Percentiles rank a stretch among this genome's conserved stretches.
phyloP scores from a whole-genome alignment of 2,329 filamentous ascomycete genomes.

The Talaromyces piceae region DNA sequence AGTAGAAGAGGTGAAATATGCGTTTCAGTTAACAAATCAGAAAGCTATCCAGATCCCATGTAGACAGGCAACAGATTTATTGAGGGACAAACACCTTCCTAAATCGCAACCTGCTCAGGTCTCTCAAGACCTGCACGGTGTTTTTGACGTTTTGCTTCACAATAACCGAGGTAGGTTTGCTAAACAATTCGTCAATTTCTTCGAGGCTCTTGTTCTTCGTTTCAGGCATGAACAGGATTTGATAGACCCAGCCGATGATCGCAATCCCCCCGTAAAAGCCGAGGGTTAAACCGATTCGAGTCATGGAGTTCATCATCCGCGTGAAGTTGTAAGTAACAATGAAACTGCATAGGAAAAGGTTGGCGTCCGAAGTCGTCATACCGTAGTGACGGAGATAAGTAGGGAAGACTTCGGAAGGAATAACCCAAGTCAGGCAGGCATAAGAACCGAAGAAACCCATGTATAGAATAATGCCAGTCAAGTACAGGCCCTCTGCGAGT shows the following conservation, averaged over 20 bases:
- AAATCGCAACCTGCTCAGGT: slow-evolving; percentile 38
- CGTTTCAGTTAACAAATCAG: too few relatives aligned
- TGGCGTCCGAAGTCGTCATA: slow-evolving; percentile 63
- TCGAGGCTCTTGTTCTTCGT: slow-evolving; percentile 64
- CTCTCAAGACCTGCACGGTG: slow-evolving; percentile 37
- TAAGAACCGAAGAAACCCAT: slow-evolving; percentile 63
- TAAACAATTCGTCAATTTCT: slow-evolving; percentile 63
- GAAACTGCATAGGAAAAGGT: slow-evolving; percentile 64
- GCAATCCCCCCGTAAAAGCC: slow-evolving; percentile 71
- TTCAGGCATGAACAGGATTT: slow-evolving; percentile 68
- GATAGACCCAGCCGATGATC: slow-evolving; percentile 62
- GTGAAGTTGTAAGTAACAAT: slow-evolving; percentile 70
- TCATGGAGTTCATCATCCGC: slow-evolving; percentile 62
- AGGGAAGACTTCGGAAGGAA: slow-evolving; percentile 63
- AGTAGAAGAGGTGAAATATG: too few relatives aligned
- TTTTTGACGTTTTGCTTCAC: slow-evolving; percentile 51
- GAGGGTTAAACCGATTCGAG: slow-evolving; percentile 55
- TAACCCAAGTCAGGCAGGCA: slow-evolving; percentile 57
- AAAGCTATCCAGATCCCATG: too few relatives aligned
- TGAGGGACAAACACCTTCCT: slow-evolving; percentile 41
- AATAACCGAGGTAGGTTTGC: slow-evolving; percentile 54
- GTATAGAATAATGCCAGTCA: slow-evolving; percentile 54
- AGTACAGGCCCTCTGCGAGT: slow-evolving; percentile 53
- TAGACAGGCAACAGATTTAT: not conserved
- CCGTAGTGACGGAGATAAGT: slow-evolving; percentile 66